Conservation (phyloP, 2,329 filamentous ascomycete species). For the Xylaria sp. region DNA sequence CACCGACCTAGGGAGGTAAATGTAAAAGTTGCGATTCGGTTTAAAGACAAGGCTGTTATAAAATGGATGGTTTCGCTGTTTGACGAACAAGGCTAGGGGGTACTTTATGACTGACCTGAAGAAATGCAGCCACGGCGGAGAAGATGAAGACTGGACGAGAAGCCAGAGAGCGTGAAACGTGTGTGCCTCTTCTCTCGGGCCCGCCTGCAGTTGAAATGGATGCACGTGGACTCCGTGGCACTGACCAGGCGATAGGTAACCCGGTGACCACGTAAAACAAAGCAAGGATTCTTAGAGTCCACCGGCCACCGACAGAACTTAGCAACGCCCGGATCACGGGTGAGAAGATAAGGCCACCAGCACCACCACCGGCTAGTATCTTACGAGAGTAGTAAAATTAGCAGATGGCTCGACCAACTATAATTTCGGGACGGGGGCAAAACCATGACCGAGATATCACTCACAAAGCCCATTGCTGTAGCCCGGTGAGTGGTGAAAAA, state of each 20-base stretch:
- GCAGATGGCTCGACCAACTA: background rate
- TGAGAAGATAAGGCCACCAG: slow-evolving; percentile 57
- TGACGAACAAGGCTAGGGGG: slow-evolving; percentile 31
- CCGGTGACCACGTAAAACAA: slow-evolving; percentile 53
- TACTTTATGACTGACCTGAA: slow-evolving; percentile 46
- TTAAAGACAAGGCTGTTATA: background rate
- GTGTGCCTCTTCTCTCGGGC: slow-evolving; percentile 49
- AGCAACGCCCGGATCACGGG: slow-evolving; percentile 56
- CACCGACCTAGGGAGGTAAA: background rate
- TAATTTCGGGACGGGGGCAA: background rate
- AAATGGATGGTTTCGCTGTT: background rate
- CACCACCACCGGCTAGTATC: slow-evolving; percentile 56
- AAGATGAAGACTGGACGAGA: slow-evolving; percentile 56
- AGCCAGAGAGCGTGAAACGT: slow-evolving; percentile 54
- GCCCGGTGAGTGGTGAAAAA: slow-evolving; percentile 61
- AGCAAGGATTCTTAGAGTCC: slow-evolving; percentile 57
- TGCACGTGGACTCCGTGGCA: slow-evolving; percentile 55
- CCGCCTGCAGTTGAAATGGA: slow-evolving; percentile 37
- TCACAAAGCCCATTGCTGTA: slow-evolving; percentile 58
- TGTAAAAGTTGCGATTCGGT: no score
- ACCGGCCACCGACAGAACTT: slow-evolving; percentile 55
- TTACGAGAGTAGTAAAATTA: slow-evolving; percentile 27
- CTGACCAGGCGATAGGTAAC: slow-evolving; percentile 54
- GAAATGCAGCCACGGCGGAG: slow-evolving; percentile 55
- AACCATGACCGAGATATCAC: slow-evolving; percentile 29